Base-by-base conservation (phyloP, 2,329 filamentous ascomycete species). In the Stachybotrys echinatus region DNA sequence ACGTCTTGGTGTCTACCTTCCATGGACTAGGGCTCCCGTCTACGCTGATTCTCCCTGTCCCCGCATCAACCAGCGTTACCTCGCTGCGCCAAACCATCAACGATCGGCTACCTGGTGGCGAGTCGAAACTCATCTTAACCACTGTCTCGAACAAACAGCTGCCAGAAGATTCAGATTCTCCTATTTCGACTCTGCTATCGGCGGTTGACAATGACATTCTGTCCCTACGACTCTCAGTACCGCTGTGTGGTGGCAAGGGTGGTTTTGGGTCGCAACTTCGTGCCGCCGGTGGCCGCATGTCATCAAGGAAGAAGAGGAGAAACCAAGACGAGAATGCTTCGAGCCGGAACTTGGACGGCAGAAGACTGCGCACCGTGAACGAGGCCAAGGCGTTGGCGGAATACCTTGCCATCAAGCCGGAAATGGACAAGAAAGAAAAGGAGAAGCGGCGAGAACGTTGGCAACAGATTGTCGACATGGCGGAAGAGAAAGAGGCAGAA, bases 211-310 rank as follows among this genome's bases (percentile, higher is more conserved):
- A 87, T 73, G 83, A 83, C 31, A 85, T 97, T 57, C 77, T 99
- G 17, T 86, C 91, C 0, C 79, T 99, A 4, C 89, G 91, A 48
- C 82, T 99, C 23, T 86, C 84, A 6, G 76, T 86, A 2, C 87
- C 88, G 6, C 73, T 96, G 38, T 88, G 87, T 59, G 94, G 95
- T 73, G 95, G 95, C 65, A 99, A 99, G 66, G 94, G 94, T 69
- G 94, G 94, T 62, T 99, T 99, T 66, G 94, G 94, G 48, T 97
- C 92, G 2, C 95, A 99, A 68, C 84, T 99, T 37, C 89, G 95
- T 64, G 94, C 95, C 0, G 94, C 94, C 3, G 94, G 95, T 64
- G 94, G 95, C 39, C 92, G 95, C 73, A 99, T 99, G 94, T 95
- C 91, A 3, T 92, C 89, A n/a, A 81, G 82, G 61, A 95, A 95